These are phyloP conservation scores for Daedaleopsis nitida DNA, from an alignment of 768 basidiomycete genomes.

Conservation along the genomic window DNA sequence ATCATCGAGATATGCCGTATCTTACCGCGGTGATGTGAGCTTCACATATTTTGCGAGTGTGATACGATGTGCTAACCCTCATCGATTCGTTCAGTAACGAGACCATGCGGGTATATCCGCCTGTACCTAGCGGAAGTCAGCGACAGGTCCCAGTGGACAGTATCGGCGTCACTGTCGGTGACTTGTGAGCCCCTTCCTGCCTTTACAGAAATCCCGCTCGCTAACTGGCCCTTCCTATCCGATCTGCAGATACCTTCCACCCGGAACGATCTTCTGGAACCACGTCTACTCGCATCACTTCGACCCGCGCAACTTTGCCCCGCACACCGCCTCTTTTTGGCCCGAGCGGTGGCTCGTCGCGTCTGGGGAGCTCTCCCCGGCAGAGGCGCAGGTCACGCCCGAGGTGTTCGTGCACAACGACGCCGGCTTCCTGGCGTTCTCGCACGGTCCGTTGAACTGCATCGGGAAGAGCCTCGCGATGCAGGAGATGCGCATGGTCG, in stretches of 20 bases:
- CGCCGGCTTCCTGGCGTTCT: slow-evolving; percentile 43
- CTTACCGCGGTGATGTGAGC: slow-evolving; percentile 39
- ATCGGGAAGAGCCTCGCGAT: slow-evolving; percentile 48
- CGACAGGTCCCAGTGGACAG: slow-evolving; percentile 32
- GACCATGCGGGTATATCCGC: slow-evolving; percentile 43
- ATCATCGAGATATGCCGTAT: slow-evolving; percentile 30
- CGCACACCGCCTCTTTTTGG: slow-evolving; percentile 40
- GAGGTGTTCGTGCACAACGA: slow-evolving; percentile 24
- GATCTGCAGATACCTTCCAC: slow-evolving; percentile 17
- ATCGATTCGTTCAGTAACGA: slow-evolving; percentile 39
- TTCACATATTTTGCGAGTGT: background rate
- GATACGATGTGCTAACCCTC: background rate
- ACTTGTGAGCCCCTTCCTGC: slow-evolving; percentile 28
- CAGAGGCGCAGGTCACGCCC: background rate
- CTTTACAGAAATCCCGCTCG: too few species aligned
- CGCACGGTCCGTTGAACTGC: slow-evolving; percentile 51
- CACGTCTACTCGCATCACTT: slow-evolving; percentile 45
- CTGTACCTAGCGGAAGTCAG: slow-evolving; percentile 40
- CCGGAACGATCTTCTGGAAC: slow-evolving; percentile 28
- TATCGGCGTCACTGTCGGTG: slow-evolving; percentile 35
- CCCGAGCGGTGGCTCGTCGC: slow-evolving; percentile 44
- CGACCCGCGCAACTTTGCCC: slow-evolving; percentile 47
- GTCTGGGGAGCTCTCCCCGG: background rate
- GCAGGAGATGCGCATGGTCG: slow-evolving; percentile 34
- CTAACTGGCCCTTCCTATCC: background rate